A percentile compares a stretch with the other conserved stretches of the same genome.
Evolutionary conservation across 164 flowering plant species (phyloP).

Genomic region (Dillenia turbinata): DNA sequence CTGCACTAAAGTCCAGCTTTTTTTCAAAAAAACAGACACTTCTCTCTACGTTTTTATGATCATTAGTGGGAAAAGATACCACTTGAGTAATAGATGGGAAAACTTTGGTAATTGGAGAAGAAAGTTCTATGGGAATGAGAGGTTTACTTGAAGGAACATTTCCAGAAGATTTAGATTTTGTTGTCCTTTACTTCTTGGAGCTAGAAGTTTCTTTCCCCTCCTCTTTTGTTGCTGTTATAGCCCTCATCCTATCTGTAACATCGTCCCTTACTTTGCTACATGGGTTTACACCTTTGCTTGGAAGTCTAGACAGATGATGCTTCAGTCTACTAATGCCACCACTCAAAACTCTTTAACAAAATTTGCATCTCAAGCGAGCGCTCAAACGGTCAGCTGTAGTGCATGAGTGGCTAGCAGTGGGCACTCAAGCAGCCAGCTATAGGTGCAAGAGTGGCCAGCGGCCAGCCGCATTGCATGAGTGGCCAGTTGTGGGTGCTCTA

Average conservation of each 20-base stretch:
- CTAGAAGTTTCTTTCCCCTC: conserved; percentile 53
- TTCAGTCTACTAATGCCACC: conserved; percentile 95
- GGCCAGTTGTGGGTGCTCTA: too few species aligned
- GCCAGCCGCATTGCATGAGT: too few species aligned
- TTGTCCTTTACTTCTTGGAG: conserved; percentile 44
- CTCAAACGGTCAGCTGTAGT: too few species aligned
- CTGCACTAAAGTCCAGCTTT: conserved; percentile 73
- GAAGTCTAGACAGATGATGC: conserved; percentile 88
- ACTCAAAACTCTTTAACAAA: conserved; percentile 66
- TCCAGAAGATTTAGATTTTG: conserved; percentile 40
- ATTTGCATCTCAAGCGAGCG: conserved; percentile 51
- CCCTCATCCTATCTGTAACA: conserved; percentile 72
- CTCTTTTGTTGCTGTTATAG: conserved; percentile 61
- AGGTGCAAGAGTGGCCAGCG: too few species aligned
- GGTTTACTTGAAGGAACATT: conserved; percentile 30
- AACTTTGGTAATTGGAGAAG: conserved; percentile 34
- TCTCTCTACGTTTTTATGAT: conserved; percentile 75
- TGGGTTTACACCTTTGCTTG: conserved; percentile 93
- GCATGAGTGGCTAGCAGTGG: too few species aligned
- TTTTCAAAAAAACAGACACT: conserved; percentile 90
- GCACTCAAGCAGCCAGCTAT: too few species aligned
- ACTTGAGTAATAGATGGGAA: conserved; percentile 35
- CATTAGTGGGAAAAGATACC: conserved; percentile 28
- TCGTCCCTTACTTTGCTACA: conserved; percentile 92
- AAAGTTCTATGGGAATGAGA: conserved; percentile 29